Percentiles rank a stretch among this genome's conserved stretches.
Evolutionary conservation across 2,329 filamentous ascomycete species (phyloP).

Genomic region (Colletotrichum magnum): DNA sequence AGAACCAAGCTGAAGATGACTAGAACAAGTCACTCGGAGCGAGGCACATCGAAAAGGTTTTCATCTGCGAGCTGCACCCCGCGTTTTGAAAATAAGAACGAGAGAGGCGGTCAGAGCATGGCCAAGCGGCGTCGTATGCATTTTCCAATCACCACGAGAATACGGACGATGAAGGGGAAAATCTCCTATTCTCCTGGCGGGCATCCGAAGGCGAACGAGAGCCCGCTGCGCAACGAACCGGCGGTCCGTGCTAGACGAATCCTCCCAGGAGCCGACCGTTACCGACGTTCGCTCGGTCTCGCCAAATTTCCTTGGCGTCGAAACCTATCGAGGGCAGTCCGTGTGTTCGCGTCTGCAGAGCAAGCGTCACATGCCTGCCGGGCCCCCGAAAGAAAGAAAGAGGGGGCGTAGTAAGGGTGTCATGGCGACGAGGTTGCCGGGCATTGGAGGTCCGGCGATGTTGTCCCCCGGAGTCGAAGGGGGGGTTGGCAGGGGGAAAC

Average conservation of each 20-base stretch:
- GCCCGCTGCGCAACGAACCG: background rate
- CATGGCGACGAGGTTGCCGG: constrained; percentile 18
- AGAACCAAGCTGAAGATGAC: background rate
- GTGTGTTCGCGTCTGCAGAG: constrained; percentile 21
- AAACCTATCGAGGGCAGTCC: constrained; percentile 35
- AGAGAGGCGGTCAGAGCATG: background rate
- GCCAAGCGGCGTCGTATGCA: background rate
- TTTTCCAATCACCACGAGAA: background rate
- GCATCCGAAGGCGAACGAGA: too few species aligned
- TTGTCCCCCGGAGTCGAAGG: background rate
- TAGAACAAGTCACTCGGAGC: background rate
- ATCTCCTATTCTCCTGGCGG: background rate
- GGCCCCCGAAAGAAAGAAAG: background rate
- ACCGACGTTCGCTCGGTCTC: constrained; percentile 27
- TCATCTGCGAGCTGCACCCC: constrained; percentile 27
- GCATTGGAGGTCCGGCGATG: constrained; percentile 29
- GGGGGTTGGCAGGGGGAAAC: too few species aligned
- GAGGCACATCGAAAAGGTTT: constrained; percentile 8
- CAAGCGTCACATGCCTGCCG: constrained; percentile 28
- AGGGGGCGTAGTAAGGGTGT: background rate
- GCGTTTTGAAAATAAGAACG: constrained; percentile 16
- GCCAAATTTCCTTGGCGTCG: constrained; percentile 29
- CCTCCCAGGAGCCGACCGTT: background rate
- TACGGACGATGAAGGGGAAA: constrained; percentile 6
- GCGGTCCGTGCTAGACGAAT: background rate